A percentile compares a stretch with the other conserved stretches of the same genome.
Evolutionary conservation across 2,329 filamentous ascomycete genomes (phyloP).

Genomic region (Botrytis hyacinthi): DNA sequence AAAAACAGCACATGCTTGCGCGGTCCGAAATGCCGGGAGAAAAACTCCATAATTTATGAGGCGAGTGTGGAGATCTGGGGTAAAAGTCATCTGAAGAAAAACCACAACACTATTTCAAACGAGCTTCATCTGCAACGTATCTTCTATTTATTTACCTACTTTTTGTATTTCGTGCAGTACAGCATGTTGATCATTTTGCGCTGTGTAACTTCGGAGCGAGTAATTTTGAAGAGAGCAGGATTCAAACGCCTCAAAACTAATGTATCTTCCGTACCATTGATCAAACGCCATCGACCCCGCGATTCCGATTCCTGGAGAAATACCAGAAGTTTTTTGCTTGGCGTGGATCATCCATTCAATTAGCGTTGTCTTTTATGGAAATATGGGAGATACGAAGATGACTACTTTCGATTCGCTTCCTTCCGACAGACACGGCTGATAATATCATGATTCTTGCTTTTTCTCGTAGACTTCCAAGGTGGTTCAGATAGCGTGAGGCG

Average conservation of each 20-base stretch:
- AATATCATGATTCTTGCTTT: background rate
- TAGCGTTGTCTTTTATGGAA: background rate
- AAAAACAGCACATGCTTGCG: background rate
- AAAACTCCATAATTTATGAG: background rate
- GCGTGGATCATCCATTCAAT: background rate
- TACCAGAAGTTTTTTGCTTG: background rate
- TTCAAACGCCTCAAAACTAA: background rate
- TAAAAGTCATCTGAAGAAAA: constrained; percentile 15
- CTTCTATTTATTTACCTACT: background rate
- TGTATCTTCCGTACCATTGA: background rate
- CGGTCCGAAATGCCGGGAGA: constrained; percentile 16
- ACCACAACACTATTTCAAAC: constrained; percentile 1
- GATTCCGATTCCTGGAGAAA: constrained; percentile 10
- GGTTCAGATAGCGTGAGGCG: background rate
- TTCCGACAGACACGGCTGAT: constrained; percentile 5
- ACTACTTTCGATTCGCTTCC: background rate
- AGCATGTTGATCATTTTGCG: constrained; percentile 1
- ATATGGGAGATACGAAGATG: background rate
- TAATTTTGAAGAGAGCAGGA: background rate
- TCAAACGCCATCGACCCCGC: constrained; percentile 9
- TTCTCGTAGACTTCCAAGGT: background rate
- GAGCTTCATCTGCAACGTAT: background rate
- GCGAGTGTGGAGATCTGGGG: constrained; percentile 11
- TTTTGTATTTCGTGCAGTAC: background rate
- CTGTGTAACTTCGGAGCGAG: constrained; percentile 3